These are phyloP conservation scores for Orbilia brochopaga DNA, from an alignment of 2,329 filamentous ascomycete genomes.

Conservation along the genomic window DNA sequence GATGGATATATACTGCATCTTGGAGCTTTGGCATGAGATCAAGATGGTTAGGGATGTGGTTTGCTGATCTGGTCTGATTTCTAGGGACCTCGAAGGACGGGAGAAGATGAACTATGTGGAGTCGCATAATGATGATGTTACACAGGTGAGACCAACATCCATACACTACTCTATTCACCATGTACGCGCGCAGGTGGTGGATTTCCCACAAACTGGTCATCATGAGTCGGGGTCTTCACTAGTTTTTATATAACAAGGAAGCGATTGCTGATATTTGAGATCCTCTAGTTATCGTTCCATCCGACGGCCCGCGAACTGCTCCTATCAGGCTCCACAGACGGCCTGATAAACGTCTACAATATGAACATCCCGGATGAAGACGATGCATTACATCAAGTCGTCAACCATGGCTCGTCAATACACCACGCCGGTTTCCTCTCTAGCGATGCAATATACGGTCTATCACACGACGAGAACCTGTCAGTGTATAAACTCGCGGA, in stretches of 20 bases:
- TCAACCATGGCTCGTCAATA: constrained; percentile 77
- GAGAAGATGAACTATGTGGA: constrained; percentile 66
- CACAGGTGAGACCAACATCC: constrained; percentile 63
- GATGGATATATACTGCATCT: constrained; percentile 45
- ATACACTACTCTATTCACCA: constrained; percentile 52
- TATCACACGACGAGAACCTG: constrained; percentile 79
- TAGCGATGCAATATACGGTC: constrained; percentile 69
- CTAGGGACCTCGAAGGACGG: constrained; percentile 36
- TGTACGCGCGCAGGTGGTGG: too few relatives aligned
- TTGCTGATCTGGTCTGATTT: constrained; percentile 60
- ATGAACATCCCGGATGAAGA: constrained; percentile 66
- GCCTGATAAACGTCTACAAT: constrained; percentile 78
- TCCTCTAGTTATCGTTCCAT: constrained; percentile 65
- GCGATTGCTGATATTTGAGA: not conserved
- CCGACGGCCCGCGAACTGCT: constrained; percentile 67
- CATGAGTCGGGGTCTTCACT: too few relatives aligned
- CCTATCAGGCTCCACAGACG: constrained; percentile 79
- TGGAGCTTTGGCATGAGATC: too few relatives aligned
- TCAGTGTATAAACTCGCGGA: constrained; percentile 74
- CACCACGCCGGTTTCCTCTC: constrained; percentile 74
- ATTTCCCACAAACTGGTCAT: too few relatives aligned
- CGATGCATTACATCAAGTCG: constrained; percentile 76
- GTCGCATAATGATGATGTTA: constrained; percentile 72
- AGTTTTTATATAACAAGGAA: not conserved
- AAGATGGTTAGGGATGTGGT: too few relatives aligned